phyloP scores from a whole-genome alignment of 2,329 filamentous ascomycete species.

The Ciborinia camelliae region DNA sequence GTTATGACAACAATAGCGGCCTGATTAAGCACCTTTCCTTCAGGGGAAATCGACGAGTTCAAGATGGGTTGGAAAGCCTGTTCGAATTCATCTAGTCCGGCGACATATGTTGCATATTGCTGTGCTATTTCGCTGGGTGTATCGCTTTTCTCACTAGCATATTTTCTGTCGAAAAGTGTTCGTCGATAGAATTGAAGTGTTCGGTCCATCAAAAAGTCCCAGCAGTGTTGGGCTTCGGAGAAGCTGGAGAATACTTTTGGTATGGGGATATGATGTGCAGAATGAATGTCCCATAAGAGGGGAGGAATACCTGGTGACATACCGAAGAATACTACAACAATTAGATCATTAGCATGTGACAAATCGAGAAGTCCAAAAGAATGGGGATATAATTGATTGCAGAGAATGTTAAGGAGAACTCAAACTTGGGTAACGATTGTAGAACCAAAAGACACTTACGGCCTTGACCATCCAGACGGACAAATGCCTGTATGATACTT shows the following conservation, averaged over 20 bases:
- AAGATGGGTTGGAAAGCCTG: conserved; percentile 31
- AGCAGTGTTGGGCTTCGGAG: conserved; percentile 30
- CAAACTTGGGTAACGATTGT: background rate
- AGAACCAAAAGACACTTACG: conserved; percentile 11
- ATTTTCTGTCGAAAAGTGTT: conserved; percentile 29
- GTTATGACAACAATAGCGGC: conserved; percentile 24
- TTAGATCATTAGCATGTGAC: background rate
- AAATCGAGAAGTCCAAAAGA: background rate
- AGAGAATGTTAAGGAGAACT: background rate
- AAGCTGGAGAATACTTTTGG: conserved; percentile 31
- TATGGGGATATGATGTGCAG: conserved; percentile 30
- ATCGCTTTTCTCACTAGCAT: conserved; percentile 24
- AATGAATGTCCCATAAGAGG: conserved; percentile 34
- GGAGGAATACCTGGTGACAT: conserved; percentile 32
- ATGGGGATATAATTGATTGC: background rate
- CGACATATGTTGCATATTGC: conserved; percentile 23
- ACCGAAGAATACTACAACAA: conserved; percentile 29
- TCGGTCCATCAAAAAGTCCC: conserved; percentile 36
- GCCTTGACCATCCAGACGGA: conserved; percentile 30
- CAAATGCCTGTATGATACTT: conserved; percentile 33
- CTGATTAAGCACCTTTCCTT: conserved; percentile 28
- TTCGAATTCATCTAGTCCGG: conserved; percentile 28
- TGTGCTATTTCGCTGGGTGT: conserved; percentile 22
- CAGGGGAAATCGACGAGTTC: conserved; percentile 23
- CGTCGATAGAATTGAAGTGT: conserved; percentile 33